Conservation (phyloP, 2,329 filamentous ascomycete species). For the Didymella lethalis region DNA sequence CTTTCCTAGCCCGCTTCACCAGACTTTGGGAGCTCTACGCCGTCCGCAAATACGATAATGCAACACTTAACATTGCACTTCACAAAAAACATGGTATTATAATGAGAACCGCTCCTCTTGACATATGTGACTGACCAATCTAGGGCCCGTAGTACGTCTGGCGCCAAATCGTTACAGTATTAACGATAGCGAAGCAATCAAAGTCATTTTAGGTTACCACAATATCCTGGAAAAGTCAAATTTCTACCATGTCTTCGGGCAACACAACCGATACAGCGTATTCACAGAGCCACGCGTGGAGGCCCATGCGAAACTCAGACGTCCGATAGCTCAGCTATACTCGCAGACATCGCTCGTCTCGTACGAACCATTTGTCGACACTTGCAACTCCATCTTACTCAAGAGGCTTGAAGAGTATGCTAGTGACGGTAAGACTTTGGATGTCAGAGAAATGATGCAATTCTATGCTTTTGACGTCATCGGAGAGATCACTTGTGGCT, state of each 20-base stretch:
- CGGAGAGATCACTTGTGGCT: constrained; percentile 58
- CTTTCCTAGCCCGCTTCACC: constrained; percentile 55
- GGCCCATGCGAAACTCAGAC: constrained; percentile 46
- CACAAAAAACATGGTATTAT: constrained; percentile 55
- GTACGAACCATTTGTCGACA: constrained; percentile 52
- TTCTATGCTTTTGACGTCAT: constrained; percentile 63
- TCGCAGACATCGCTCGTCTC: constrained; percentile 50
- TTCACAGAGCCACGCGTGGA: constrained; percentile 48
- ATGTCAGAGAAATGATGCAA: constrained; percentile 57
- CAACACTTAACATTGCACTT: constrained; percentile 51
- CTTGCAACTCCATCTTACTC: constrained; percentile 44
- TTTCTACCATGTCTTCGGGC: constrained; percentile 41
- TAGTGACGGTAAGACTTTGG: constrained; percentile 37
- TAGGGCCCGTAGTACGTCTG: constrained; percentile 25
- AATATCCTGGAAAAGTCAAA: no score
- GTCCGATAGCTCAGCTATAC: constrained; percentile 50
- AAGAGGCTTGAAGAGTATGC: constrained; percentile 39
- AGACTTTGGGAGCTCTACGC: constrained; percentile 55
- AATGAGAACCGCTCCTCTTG: not conserved
- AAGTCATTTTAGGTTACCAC: constrained; percentile 18
- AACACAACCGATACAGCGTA: constrained; percentile 39
- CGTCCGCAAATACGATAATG: constrained; percentile 49
- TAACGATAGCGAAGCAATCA: constrained; percentile 21
- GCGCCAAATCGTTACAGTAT: constrained; percentile 29
- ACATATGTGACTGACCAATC: not conserved